Base-by-base conservation (phyloP, 176 grass and related monocot species). In the Aegilops umbellulata region DNA sequence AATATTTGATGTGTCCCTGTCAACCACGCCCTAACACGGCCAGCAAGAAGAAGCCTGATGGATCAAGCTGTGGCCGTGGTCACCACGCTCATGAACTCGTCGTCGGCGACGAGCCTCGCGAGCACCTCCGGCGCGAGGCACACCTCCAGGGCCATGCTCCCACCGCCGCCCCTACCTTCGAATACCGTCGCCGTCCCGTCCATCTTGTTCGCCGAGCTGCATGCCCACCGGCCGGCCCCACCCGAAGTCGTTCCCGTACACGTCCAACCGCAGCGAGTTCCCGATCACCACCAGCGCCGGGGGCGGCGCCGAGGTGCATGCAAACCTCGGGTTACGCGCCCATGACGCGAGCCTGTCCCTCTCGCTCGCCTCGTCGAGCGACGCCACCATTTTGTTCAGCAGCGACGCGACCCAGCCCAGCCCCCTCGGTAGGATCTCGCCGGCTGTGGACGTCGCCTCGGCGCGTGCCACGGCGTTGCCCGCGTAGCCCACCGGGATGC, bases 161-260 rank as follows among this genome's bases (percentile, higher is more conserved):
- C 46, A 4, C 14, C 46, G 14, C 46, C 14, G 46, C 46, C 11
- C 4, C 46, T 2, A 23, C 10, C 62, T 24, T 81, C 39, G 25
- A 17, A 49, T 3, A 49, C 4, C 13, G 78, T 80, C 23, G 29
- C 42, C 46, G 82, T 90, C 14, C 88, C 88, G 24, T 90, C 84
- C 3, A 34, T 2, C 71, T 86, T 90, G 67, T 76, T 85, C 7
- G 60, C 80, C 16, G 36, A 16, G 26, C 89, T 85, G 6, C 1
- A 80, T 76, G 0, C 34, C 69, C 38, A 91, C 32, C 53, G 89
- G 81, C 42, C 24, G 32, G 10, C 89, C 89, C 89, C 39, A 82
- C 1, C 20, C 46, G 13, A 49, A 49, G 46, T 49, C 46, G 46
- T 49, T 49, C 46, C 46, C 14, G 46, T 49, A 49, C 46, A 49